phyloP scores from a whole-genome alignment of 2,329 filamentous ascomycete genomes.

The Knoxdaviesia proteae region DNA sequence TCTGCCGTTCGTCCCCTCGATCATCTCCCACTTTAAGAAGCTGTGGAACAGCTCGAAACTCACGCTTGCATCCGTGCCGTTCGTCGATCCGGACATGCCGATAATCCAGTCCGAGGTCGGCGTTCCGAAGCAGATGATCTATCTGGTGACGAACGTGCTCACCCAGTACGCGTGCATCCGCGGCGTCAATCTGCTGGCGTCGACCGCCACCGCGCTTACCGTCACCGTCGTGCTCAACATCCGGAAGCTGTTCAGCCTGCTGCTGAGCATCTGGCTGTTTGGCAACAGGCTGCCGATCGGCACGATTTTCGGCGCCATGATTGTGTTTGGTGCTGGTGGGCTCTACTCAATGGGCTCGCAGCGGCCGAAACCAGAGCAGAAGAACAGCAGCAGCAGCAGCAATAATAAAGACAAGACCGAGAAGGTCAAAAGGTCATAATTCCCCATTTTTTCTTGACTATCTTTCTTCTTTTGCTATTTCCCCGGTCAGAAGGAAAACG shows the following conservation, averaged over 20 bases:
- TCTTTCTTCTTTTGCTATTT: too few relatives aligned
- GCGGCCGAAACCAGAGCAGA: slow-evolving; percentile 8
- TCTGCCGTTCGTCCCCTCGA: slow-evolving; percentile 44
- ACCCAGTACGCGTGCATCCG: slow-evolving; percentile 93
- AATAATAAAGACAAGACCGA: too few relatives aligned
- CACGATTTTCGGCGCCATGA: slow-evolving; percentile 58
- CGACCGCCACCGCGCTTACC: slow-evolving; percentile 73
- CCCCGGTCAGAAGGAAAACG: too few relatives aligned
- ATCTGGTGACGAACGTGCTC: slow-evolving; percentile 54
- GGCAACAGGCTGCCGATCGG: slow-evolving; percentile 61
- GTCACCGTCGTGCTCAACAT: slow-evolving; percentile 95
- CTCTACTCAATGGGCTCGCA: slow-evolving; percentile 63
- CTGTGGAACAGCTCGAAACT: slow-evolving; percentile 45
- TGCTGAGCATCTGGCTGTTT: slow-evolving; percentile 86
- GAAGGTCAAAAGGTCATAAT: too few relatives aligned
- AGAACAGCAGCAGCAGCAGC: too few relatives aligned
- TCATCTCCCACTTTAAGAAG: slow-evolving; percentile 40
- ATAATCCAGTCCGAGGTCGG: background rate
- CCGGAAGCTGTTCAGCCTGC: slow-evolving; percentile 74
- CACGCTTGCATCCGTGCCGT: slow-evolving; percentile 1
- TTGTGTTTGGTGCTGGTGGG: slow-evolving; percentile 83
- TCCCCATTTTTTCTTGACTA: too few relatives aligned
- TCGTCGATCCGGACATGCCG: background rate
- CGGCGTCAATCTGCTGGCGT: slow-evolving; percentile 83
- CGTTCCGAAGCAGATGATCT: slow-evolving; percentile 50